Base-by-base conservation (phyloP, 768 basidiomycete species). In the Panellus pusillus region DNA sequence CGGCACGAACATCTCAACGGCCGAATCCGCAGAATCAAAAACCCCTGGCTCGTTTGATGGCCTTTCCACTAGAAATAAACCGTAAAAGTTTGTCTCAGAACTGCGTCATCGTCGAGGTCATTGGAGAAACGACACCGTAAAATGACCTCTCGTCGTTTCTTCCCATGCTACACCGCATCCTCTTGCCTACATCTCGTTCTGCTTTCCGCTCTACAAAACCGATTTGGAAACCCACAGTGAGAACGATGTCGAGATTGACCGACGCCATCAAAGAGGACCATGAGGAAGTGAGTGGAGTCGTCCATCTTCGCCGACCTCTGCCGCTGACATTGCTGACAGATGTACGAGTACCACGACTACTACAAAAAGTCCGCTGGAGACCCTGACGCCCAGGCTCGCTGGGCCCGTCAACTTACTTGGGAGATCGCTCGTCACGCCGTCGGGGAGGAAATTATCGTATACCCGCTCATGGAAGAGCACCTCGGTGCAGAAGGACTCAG, bases 361-460 rank as follows among this genome's bases (percentile, higher is more conserved):
- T 84, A 81, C 65, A 63, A 70, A 28, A 70, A 67, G 45, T 67
- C 68, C 41, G 58, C 63, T 0, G 77, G 74, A 1, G 72, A 84
- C 59, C 50, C 65, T 20, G 78, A 80, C 31, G 74, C 74, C 0
- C 79, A 82, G 63, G 68, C 64, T 2, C 75, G 80, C 8, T 84
- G 82, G 82, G 71, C 79, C 0, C 72, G 72, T 41, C 82, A 83
- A 63, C 69, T 85, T 6, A 73, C 69, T 12, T 85, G 82, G 83
- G 82, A 83, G 66, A 70, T 85, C 37, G 83, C 82, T 1, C 74
- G 81, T 0, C 83, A 85, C 54, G 79, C 83, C 4, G 77, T 79
- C 7, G 81, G 77, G 13, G 84, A 86, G 63, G 84, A 87, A 64
- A 75, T 85, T 36, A 72, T 86, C 35, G 78, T 84, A 1, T 86